phyloP scores from a whole-genome alignment of 2,329 filamentous ascomycete species.

The Metarhizium sp. region DNA sequence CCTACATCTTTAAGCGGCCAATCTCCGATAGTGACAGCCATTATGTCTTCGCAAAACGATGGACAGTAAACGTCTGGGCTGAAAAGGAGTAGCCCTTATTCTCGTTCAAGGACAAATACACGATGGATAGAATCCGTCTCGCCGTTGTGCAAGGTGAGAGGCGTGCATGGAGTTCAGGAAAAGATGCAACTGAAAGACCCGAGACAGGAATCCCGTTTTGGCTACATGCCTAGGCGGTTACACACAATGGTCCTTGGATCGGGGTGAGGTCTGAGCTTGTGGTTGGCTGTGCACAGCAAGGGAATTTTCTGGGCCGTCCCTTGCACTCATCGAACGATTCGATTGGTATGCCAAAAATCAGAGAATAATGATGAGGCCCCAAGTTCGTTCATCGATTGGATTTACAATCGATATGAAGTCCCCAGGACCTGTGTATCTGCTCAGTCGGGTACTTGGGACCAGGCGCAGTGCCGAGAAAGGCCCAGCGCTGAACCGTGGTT shows the following conservation, averaged over 20 bases:
- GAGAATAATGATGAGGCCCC: not conserved
- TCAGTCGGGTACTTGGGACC: too few relatives aligned
- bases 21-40: conserved; percentile 29
- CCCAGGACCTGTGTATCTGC: not conserved
- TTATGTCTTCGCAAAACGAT: conserved; percentile 14
- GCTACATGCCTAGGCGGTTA: not conserved
- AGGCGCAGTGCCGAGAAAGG: too few relatives aligned
- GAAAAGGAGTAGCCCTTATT: not conserved
- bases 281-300: not conserved
- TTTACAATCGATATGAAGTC: too few relatives aligned
- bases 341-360: not conserved
- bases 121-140: not conserved
- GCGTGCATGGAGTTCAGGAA: not conserved
- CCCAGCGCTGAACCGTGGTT: too few relatives aligned
- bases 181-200: not conserved
- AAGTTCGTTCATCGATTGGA: not conserved
- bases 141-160: not conserved
- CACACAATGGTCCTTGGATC: not conserved
- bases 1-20: conserved; percentile 42
- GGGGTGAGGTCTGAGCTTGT: conserved; percentile 5
- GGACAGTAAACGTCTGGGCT: not conserved
- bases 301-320: not conserved
- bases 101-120: not conserved
- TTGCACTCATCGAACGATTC: not conserved
- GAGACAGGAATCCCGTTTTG: not conserved